These are phyloP conservation scores for Quercus tomentella DNA, from an alignment of 331 rosid genomes.

Conservation along the genomic window DNA sequence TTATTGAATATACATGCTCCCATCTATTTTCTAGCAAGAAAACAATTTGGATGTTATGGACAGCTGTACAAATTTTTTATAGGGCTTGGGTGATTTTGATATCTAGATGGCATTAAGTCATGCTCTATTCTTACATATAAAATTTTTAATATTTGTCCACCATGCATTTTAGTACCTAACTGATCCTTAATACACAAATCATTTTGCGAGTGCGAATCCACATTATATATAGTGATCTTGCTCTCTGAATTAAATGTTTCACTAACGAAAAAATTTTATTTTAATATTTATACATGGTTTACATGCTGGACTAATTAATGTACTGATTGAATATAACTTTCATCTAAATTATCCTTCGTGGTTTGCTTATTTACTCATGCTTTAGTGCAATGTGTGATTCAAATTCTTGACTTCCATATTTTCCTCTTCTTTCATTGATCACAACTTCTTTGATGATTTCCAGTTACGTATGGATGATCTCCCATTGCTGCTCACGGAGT, in stretches of 20 bases:
- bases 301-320: neutral
- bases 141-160: neutral
- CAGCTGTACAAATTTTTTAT: no score
- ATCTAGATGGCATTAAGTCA: no score
- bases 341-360: neutral
- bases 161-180: neutral
- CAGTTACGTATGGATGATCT: conserved; percentile 92
- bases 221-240: neutral
- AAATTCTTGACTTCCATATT: neutral
- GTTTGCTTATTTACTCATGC: neutral
- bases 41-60: neutral
- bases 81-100: no score
- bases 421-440: conserved; percentile 1
- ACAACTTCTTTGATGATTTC: neutral
- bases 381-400: neutral
- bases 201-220: neutral
- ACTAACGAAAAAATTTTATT: neutral
- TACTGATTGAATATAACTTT: neutral
- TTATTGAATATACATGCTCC: neutral
- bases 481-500: conserved; percentile 72
- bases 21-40: neutral
- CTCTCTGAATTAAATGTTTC: neutral
- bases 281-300: neutral
- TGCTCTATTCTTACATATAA: neutral
- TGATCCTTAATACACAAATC: neutral